Conservation (phyloP, 2,329 filamentous ascomycete species). For the Epichloe elymi region DNA sequence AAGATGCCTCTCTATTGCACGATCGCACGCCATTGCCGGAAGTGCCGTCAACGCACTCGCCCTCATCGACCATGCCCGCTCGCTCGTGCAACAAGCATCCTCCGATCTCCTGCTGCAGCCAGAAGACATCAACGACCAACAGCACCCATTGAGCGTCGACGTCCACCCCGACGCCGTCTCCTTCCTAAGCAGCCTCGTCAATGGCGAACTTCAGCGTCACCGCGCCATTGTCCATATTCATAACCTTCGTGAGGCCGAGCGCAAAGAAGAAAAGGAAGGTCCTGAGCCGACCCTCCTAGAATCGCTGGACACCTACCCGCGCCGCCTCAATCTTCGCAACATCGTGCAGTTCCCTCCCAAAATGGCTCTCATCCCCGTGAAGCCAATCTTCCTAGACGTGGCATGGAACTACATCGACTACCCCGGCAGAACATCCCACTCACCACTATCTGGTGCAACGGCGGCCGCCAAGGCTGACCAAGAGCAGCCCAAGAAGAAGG, state of each 20-base stretch:
- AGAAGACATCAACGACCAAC: slow-evolving; percentile 9
- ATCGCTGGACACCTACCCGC: slow-evolving; percentile 62
- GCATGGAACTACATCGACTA: slow-evolving; percentile 98
- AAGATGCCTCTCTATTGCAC: slow-evolving; percentile 74
- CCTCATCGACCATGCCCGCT: slow-evolving; percentile 59
- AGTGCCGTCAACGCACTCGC: slow-evolving; percentile 72
- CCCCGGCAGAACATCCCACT: slow-evolving; percentile 41
- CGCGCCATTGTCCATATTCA: slow-evolving; percentile 78
- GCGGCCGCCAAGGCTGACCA: slow-evolving; percentile 23
- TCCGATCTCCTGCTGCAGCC: slow-evolving; percentile 29
- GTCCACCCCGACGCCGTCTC: slow-evolving; percentile 46
- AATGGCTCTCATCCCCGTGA: slow-evolving; percentile 72
- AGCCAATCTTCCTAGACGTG: slow-evolving; percentile 90
- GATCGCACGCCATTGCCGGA: slow-evolving; percentile 65
- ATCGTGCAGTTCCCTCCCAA: slow-evolving; percentile 80
- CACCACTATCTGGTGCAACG: slow-evolving; percentile 8
- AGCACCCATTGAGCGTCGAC: slow-evolving; percentile 48
- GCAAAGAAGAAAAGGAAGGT: slow-evolving; percentile 21
- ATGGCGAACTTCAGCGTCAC: slow-evolving; percentile 62
- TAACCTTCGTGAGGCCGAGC: slow-evolving; percentile 42
- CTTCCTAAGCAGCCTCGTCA: slow-evolving; percentile 48
- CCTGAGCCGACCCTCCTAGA: slow-evolving; percentile 50
- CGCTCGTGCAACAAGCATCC: slow-evolving; percentile 44
- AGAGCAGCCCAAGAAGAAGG: slow-evolving; percentile 43
- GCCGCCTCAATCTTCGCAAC: slow-evolving; percentile 60